Percentiles rank a stretch among this genome's conserved stretches.
Evolutionary conservation across 2,329 filamentous ascomycete genomes (phyloP).

Genomic region (Bipolaris gigantea): DNA sequence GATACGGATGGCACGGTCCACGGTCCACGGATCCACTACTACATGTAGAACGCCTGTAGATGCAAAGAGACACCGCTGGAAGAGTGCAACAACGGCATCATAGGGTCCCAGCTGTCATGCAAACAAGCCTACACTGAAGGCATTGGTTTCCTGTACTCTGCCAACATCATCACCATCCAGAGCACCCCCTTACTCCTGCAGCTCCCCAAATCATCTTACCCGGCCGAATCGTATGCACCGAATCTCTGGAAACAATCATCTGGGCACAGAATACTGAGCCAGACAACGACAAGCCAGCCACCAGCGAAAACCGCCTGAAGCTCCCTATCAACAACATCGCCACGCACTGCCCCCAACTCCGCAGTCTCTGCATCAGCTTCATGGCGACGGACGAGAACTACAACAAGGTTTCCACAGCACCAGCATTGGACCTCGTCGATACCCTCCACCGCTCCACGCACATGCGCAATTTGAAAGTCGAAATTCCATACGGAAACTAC

Average conservation of each 20-base stretch:
- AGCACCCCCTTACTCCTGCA: constrained; percentile 14
- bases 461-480: constrained; percentile 11
- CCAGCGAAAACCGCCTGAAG: constrained; percentile 3
- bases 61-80: background rate
- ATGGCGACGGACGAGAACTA: background rate
- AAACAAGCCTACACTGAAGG: constrained; percentile 16
- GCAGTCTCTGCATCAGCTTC: constrained; percentile 2
- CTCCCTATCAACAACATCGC: constrained; percentile 11
- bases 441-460: constrained; percentile 2
- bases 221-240: constrained; percentile 10
- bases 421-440: constrained; percentile 6
- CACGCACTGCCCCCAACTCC: constrained; percentile 6
- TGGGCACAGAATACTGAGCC: background rate
- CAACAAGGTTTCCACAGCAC: background rate
- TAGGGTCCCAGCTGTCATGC: constrained; percentile 16
- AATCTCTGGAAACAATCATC: constrained; percentile 7
- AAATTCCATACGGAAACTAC: constrained; percentile 1
- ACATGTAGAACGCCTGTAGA: background rate
- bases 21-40: background rate
- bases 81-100: constrained; percentile 1
- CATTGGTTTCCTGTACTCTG: constrained; percentile 13
- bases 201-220: constrained; percentile 6
- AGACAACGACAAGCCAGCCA: background rate
- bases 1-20: background rate
- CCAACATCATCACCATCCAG: constrained; percentile 8